Base-by-base conservation (phyloP, 192 early-diverging fungal species). In the Endogone sp. region DNA sequence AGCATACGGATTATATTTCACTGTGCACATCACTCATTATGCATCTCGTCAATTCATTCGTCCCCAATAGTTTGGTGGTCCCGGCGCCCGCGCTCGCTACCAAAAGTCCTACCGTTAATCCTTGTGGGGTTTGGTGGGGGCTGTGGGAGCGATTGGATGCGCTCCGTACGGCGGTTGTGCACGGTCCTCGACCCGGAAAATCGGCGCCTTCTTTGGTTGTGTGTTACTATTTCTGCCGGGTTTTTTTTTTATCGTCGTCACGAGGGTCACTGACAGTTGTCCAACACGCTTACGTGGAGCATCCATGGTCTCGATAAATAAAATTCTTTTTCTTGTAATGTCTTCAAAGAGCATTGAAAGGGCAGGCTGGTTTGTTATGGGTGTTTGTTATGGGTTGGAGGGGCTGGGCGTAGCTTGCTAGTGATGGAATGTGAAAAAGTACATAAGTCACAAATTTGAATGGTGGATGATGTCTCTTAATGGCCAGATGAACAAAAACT, bases 31-130 rank as follows among this genome's bases (percentile, higher is more conserved):
- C n/a, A n/a, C n/a, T n/a, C n/a, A n/a, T n/a, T n/a, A n/a, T n/a
- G n/a, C n/a, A n/a, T n/a, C n/a, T n/a, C n/a, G n/a, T 60, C 27
- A 60, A 9, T 60, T 26, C 22, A 6, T 21, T 62, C 16, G n/a
- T 37, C 44, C 16, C 21, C 44, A 8, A 24, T 37, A 73, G 90
- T 99, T 99, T 79, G 97, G 96, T 85, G 97, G 97, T 89, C 85
- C 85, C 71, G 97, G 97, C 93, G 97, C 97, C 81, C 94, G 97
- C 85, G 91, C 97, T 75, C 91, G 95, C 74, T 91, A 85, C 89
- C 90, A 92, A 84, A 92, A 92, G 88, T 92, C 90, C 69, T 92
- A 92, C 89, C 91, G 91, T 92, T 92, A 91, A 90, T 78, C 30
- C 49, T 21, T 1, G 0, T 6, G 9, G 59, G 22, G 59, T 60